Conservation (phyloP, 208 protist species). For the Wallacemonas collosoma region DNA sequence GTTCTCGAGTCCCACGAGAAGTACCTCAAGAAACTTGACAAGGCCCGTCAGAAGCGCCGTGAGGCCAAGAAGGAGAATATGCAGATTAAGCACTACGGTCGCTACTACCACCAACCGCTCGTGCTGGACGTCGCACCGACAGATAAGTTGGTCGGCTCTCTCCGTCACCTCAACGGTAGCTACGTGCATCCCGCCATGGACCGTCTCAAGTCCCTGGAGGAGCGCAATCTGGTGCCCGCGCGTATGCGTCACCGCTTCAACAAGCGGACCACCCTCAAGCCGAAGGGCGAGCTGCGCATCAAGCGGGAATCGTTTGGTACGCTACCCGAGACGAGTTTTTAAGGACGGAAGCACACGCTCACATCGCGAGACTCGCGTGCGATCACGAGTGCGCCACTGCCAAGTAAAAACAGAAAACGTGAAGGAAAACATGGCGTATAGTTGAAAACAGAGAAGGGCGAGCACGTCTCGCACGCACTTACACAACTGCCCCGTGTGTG, state of each 20-base stretch:
- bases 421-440: too few relatives aligned
- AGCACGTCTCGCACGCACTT: too few relatives aligned
- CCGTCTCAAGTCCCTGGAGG: constrained; percentile 91
- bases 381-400: too few relatives aligned
- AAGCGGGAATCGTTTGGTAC: constrained; percentile 85
- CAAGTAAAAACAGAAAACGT: too few relatives aligned
- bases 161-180: constrained; percentile 76
- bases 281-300: constrained; percentile 83
- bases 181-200: constrained; percentile 77
- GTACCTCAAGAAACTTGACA: constrained; percentile 42
- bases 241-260: constrained; percentile 90
- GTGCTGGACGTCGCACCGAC: constrained; percentile 71
- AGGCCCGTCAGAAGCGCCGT: constrained; percentile 41
- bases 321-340: constrained; percentile 80
- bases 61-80: constrained; percentile 62
- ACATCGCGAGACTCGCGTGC: too few relatives aligned
- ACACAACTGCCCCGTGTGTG: too few relatives aligned
- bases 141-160: constrained; percentile 77
- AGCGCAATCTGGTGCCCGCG: constrained; percentile 87
- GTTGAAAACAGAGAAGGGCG: too few relatives aligned
- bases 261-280: constrained; percentile 88
- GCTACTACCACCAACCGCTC: constrained; percentile 81
- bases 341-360: constrained; percentile 6
- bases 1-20: constrained; percentile 44
- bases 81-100: constrained; percentile 80